Conservation (phyloP, 495 filamentous ascomycete genomes). For the Durotheca rogersii region DNA sequence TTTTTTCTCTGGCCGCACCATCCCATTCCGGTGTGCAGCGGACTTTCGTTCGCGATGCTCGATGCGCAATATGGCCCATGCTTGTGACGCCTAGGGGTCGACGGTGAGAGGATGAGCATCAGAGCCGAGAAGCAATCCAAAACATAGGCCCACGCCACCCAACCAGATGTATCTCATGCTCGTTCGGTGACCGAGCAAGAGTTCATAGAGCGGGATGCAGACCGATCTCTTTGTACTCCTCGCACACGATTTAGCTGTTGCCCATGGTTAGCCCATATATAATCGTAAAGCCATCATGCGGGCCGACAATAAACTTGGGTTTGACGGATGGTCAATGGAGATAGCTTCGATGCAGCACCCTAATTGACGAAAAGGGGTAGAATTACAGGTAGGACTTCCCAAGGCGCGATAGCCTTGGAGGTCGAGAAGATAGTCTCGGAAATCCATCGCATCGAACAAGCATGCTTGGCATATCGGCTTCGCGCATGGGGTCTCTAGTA, state of each 20-base stretch:
- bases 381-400: no score
- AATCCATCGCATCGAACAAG: neutral
- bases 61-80: conserved; percentile 47
- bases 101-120: neutral
- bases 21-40: conserved; percentile 42
- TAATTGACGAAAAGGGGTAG: neutral
- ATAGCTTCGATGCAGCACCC: neutral
- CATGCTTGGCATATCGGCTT: neutral
- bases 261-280: neutral
- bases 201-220: neutral
- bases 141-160: neutral
- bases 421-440: no score
- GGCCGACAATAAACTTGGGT: neutral
- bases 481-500: neutral
- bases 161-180: neutral
- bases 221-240: neutral
- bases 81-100: conserved; percentile 33
- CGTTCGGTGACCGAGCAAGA: neutral
- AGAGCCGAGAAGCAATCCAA: neutral
- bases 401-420: no score
- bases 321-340: neutral
- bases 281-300: neutral
- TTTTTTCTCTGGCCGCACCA: neutral
- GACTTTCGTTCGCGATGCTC: conserved; percentile 49
- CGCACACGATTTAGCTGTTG: neutral